A percentile compares a stretch with the other conserved stretches of the same genome.
Evolutionary conservation across 2,329 filamentous ascomycete species (phyloP).

Genomic region (Cytospora mali): DNA sequence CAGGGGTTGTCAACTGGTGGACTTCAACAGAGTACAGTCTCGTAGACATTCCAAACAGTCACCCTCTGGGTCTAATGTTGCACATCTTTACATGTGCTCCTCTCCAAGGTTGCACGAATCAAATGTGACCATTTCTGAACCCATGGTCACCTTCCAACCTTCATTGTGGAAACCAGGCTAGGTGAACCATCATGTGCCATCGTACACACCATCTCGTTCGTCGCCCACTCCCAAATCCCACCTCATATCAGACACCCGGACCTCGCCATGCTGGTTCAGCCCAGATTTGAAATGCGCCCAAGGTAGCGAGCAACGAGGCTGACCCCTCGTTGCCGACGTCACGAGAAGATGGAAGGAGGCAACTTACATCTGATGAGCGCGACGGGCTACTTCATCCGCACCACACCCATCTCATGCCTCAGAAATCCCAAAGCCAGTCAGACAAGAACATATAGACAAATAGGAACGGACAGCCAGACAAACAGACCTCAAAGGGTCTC

Average conservation of each 20-base stretch:
- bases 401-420: not conserved
- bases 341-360: not conserved
- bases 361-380: not conserved
- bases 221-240: constrained; percentile 3
- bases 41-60: not conserved
- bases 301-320: not conserved
- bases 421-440: not conserved
- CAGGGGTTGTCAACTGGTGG: too few relatives aligned
- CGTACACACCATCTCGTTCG: constrained; percentile 10
- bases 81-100: not conserved
- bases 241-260: not conserved
- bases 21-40: not conserved
- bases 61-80: not conserved
- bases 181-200: constrained; percentile 20
- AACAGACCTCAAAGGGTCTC: not conserved
- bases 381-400: not conserved
- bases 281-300: not conserved
- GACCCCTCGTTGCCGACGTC: constrained; percentile 1
- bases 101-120: not conserved
- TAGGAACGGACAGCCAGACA: not conserved
- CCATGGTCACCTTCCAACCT: not conserved
- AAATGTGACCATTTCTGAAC: not conserved
- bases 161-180: not conserved
- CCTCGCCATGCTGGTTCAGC: not conserved
- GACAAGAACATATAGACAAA: not conserved